Evolutionary conservation across 495 filamentous ascomycete species (phyloP).

Genomic region (Podospora conica): DNA sequence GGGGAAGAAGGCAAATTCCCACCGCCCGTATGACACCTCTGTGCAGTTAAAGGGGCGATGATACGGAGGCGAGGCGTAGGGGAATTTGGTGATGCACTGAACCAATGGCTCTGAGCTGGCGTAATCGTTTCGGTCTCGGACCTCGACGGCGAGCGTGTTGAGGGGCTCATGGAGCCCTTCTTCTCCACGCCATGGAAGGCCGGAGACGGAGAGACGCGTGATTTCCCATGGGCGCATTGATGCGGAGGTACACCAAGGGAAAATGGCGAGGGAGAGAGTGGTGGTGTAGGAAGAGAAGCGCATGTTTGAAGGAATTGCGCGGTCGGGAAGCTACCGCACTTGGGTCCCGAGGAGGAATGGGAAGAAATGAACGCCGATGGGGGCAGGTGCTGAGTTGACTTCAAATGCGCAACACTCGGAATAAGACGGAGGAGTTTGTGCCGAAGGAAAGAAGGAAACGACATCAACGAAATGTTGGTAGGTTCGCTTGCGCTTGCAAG

Average conservation of each 20-base stretch:
- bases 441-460: neutral
- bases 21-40: neutral
- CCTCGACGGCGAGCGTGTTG: constrained; percentile 5
- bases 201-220: neutral
- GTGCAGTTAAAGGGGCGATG: neutral
- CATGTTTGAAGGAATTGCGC: neutral
- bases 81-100: constrained; percentile 2
- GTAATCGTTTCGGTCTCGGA: neutral
- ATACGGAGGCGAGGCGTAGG: neutral
- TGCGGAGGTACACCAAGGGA: neutral
- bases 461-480: neutral
- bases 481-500: neutral
- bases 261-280: neutral
- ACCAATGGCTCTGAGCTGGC: neutral
- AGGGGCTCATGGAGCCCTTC: neutral
- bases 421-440: neutral
- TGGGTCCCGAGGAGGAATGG: too few relatives aligned
- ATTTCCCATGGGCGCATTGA: neutral
- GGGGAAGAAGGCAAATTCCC: constrained; percentile 2
- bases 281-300: neutral
- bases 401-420: neutral
- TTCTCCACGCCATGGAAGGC: neutral
- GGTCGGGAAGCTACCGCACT: neutral
- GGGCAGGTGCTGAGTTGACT: neutral
- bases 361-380: neutral